These are phyloP conservation scores for Exophiala xenobiotica DNA, from an alignment of 2,329 filamentous ascomycete genomes.

Conservation along the genomic window DNA sequence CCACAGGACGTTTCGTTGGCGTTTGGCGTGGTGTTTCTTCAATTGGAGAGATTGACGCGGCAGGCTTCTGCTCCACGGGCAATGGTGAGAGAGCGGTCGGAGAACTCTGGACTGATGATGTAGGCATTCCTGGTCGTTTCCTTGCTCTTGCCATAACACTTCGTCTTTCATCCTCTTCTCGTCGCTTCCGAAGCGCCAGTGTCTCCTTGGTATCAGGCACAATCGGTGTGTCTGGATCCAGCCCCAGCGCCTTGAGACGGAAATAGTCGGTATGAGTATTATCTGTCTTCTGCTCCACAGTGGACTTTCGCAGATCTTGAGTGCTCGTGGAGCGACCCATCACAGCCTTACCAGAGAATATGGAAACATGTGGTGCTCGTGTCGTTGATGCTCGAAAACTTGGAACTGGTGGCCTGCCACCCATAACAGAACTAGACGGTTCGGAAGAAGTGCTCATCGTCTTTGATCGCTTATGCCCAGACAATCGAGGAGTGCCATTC, in stretches of 20 bases:
- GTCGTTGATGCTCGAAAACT: slow-evolving; percentile 7
- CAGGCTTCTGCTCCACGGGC: neutral
- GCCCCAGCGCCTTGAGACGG: slow-evolving; percentile 49
- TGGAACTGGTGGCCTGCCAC: slow-evolving; percentile 1
- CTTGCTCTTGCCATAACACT: slow-evolving; percentile 14
- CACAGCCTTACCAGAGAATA: slow-evolving; percentile 16
- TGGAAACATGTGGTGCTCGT: slow-evolving; percentile 12
- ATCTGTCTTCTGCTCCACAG: slow-evolving; percentile 34
- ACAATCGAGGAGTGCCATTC: slow-evolving; percentile 4
- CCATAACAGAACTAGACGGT: slow-evolving; percentile 3
- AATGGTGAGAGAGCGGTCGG: neutral
- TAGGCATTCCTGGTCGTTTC: slow-evolving; percentile 3
- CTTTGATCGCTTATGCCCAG: slow-evolving; percentile 30
- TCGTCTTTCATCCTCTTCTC: slow-evolving; percentile 25
- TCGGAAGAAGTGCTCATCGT: slow-evolving; percentile 23
- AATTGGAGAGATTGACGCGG: neutral
- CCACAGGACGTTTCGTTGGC: slow-evolving; percentile 3
- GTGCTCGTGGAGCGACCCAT: slow-evolving; percentile 24
- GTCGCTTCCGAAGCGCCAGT: slow-evolving; percentile 18
- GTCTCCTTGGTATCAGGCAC: slow-evolving; percentile 28
- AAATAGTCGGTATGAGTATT: slow-evolving; percentile 54
- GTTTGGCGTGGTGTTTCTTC: slow-evolving; percentile 2
- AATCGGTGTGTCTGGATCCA: slow-evolving; percentile 39
- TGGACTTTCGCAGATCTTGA: slow-evolving; percentile 26
- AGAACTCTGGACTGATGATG: slow-evolving; percentile 6